Conservation (phyloP, 78 protist species). For the Dictyostelium capitatum region DNA sequence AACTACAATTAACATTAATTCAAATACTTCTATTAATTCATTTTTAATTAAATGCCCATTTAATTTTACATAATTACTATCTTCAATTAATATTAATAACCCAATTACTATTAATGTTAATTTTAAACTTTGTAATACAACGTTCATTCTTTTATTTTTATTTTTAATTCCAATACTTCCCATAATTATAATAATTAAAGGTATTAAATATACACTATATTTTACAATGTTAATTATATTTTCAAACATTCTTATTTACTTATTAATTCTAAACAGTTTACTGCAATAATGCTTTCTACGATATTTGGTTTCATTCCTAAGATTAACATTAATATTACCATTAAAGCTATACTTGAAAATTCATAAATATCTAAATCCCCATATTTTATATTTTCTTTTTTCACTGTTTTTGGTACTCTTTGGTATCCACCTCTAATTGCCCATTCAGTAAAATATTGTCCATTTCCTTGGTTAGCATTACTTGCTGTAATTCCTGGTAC, state of each 20-base stretch:
- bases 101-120: neutral
- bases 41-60: neutral
- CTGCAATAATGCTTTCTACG: neutral
- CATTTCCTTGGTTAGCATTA: too few relatives aligned
- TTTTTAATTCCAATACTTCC: neutral
- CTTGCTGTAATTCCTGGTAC: neutral
- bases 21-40: neutral
- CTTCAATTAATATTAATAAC: neutral
- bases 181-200: neutral
- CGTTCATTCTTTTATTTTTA: neutral
- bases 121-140: neutral
- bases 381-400: neutral
- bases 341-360: neutral
- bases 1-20: neutral
- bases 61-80: neutral
- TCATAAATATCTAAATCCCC: neutral
- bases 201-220: neutral
- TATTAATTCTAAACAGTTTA: slow-evolving; percentile 17
- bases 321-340: neutral
- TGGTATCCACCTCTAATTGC: neutral
- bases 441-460: too few relatives aligned
- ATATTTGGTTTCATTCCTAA: slow-evolving; percentile 1
- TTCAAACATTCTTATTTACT: neutral
- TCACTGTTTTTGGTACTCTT: neutral
- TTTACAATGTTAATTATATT: neutral